Base-by-base conservation (phyloP, 805 yeast genomes). In the Wickerhamomyces chaumierensis region DNA sequence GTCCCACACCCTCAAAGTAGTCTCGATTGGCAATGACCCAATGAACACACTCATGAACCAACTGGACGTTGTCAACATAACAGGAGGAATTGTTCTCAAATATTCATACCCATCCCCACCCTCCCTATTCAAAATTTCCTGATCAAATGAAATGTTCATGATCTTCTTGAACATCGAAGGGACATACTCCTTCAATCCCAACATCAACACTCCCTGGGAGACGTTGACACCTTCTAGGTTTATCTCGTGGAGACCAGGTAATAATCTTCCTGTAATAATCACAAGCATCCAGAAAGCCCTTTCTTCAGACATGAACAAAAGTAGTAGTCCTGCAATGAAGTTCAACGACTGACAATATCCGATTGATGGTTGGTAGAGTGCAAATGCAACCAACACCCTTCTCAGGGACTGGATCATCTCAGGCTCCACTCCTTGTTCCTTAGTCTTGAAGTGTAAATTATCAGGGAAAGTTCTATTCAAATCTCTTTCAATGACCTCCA, bases 31-130 rank as follows among this genome's bases (percentile, higher is more conserved):
- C 19, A 92, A 60, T 1, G 81, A 76, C 0, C 95, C 95, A 28
- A 92, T 86, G 60, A 83, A 92, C n/a, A 85, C 73, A 50, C 96
- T 83, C 97, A 92, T 90, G 55, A 92, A 92, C 98, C 98, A 92
- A 39, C 95, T 78, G 0, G 96, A 90, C 1, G 97, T 92, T 48
- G 94, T 92, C 35, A 92, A 67, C 1, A 96, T 83, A 4, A 92
- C 72, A 2, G 96, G 95, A 1, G 98, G 97, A 34, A 88, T 61
- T 47, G 81, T 79, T 14, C 75, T 68, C 25, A 90, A 66, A 43
- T 84, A 78, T 51, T 71, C 66, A 34, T 64, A 52, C 23, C 47
- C 61, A 15, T 52, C 23, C 47, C 55, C 9, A 4, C 39, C 35
- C 18, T 37, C n/a, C 35, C n/a, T 27, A 31, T 21, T 21, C 23